Evolutionary conservation across 768 basidiomycete species (phyloP).

Genomic region (Suillus hirtellus): DNA sequence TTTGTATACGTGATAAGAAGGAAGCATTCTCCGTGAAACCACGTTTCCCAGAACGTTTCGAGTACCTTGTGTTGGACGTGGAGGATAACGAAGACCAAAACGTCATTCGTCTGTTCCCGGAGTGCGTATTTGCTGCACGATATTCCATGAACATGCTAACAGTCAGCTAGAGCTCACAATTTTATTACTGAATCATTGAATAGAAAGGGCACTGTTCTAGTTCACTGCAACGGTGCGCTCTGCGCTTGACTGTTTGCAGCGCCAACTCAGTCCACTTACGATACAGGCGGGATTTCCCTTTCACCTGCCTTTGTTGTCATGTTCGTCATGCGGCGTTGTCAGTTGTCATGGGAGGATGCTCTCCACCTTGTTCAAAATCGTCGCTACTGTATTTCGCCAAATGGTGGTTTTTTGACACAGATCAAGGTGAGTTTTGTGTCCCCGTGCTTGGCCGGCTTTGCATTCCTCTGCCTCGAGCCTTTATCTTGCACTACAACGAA

Average conservation of each 20-base stretch:
- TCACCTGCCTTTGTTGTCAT: conserved; percentile 90
- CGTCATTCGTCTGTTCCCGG: conserved; percentile 86
- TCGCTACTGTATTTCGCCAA: conserved; percentile 91
- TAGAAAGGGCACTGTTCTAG: conserved; percentile 72
- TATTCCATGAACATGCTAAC: conserved; percentile 4
- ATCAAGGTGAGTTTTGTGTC: conserved; percentile 64
- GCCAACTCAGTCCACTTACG: neutral
- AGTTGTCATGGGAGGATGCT: conserved; percentile 85
- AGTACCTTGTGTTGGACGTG: conserved; percentile 81
- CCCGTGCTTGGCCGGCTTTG: neutral
- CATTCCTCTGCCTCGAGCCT: neutral
- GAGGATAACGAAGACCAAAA: conserved; percentile 95
- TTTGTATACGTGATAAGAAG: conserved; percentile 87
- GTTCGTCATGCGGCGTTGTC: conserved; percentile 88
- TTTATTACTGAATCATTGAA: conserved; percentile 69
- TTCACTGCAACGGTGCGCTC: conserved; percentile 82
- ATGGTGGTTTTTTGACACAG: conserved; percentile 88
- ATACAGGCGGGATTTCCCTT: conserved; percentile 78
- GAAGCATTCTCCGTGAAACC: conserved; percentile 89
- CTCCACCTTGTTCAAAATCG: conserved; percentile 87
- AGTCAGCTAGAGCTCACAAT: conserved; percentile 57
- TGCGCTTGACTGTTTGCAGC: neutral
- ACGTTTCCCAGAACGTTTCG: conserved; percentile 77
- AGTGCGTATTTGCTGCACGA: conserved; percentile 43
- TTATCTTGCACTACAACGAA: neutral